Percentiles rank a stretch among this genome's conserved stretches.
Evolutionary conservation across 23 red algal species (phyloP).

Genomic region (Cyanidiococcus yangmingshanensis): DNA sequence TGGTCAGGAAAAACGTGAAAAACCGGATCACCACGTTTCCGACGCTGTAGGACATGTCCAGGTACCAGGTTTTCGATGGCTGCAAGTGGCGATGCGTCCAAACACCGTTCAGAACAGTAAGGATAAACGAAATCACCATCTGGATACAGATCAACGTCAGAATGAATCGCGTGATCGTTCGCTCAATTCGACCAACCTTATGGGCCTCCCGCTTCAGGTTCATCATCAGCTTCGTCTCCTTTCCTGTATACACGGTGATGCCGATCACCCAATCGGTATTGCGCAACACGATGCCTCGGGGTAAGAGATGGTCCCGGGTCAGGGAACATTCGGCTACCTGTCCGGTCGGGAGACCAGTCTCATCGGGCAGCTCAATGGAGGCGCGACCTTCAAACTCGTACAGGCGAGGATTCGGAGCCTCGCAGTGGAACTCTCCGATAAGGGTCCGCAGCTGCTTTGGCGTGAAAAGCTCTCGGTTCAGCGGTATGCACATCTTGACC

Average conservation of each 20-base stretch:
- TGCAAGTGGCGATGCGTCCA: slow-evolving; percentile 20
- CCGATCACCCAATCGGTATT: slow-evolving; percentile 85
- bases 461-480: slow-evolving; percentile 14
- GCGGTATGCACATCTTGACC: slow-evolving; percentile 40
- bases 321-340: slow-evolving; percentile 11
- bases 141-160: slow-evolving; percentile 38
- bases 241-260: slow-evolving; percentile 63
- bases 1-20: slow-evolving; percentile 69
- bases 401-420: slow-evolving; percentile 60
- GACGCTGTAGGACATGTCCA: slow-evolving; percentile 27
- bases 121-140: slow-evolving; percentile 37
- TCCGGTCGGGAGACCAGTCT: slow-evolving; percentile 4
- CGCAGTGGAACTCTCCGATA: slow-evolving; percentile 57
- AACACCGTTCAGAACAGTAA: slow-evolving; percentile 44
- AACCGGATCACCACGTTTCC: slow-evolving; percentile 32
- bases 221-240: slow-evolving; percentile 87
- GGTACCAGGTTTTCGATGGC: slow-evolving; percentile 49
- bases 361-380: slow-evolving; percentile 2
- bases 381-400: slow-evolving; percentile 56
- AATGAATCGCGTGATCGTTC: slow-evolving; percentile 44
- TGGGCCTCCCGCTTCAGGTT: slow-evolving; percentile 49
- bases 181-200: slow-evolving; percentile 64
- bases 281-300: slow-evolving; percentile 51
- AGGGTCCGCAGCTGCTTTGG: neutral
- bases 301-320: slow-evolving; percentile 51